Evolutionary conservation across 352 stramenopile species (phyloP).

Genomic region (Phytophthora hibernalis): DNA sequence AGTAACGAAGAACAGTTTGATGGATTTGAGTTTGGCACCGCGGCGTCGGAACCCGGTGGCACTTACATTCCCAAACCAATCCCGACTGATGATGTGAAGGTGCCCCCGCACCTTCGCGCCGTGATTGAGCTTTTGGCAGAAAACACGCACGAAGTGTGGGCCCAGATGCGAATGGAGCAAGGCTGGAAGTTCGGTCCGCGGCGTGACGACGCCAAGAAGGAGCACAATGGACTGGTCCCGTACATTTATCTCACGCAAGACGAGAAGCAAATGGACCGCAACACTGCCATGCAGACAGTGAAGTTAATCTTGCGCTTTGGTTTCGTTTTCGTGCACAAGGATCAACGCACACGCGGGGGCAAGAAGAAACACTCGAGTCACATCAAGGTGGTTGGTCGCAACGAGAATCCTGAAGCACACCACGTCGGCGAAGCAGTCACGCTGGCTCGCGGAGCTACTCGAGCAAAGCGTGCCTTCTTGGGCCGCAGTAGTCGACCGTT

Average conservation of each 20-base stretch:
- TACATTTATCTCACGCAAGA: constrained; percentile 84
- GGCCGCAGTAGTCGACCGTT: constrained; percentile 29
- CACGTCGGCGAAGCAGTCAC: constrained; percentile 64
- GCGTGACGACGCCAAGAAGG: constrained; percentile 68
- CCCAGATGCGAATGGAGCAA: constrained; percentile 82
- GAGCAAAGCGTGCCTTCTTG: constrained; percentile 72
- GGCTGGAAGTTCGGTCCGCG: constrained; percentile 79
- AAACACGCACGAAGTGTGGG: constrained; percentile 88
- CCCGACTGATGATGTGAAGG: constrained; percentile 65
- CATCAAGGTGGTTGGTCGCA: constrained; percentile 69
- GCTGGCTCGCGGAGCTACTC: constrained; percentile 48
- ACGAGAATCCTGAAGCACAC: constrained; percentile 63
- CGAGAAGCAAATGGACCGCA: constrained; percentile 87
- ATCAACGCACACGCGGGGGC: constrained; percentile 48
- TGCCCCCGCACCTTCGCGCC: constrained; percentile 63
- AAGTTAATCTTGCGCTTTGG: constrained; percentile 81
- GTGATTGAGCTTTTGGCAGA: constrained; percentile 80
- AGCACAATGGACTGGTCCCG: constrained; percentile 79
- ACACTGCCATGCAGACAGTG: constrained; percentile 84
- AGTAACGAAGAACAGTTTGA: constrained; percentile 55
- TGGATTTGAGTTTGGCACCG: constrained; percentile 61
- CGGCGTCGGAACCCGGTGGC: constrained; percentile 47
- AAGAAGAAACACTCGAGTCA: constrained; percentile 53
- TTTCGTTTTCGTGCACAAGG: constrained; percentile 71
- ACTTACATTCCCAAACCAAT: constrained; percentile 76